Evolutionary conservation across 2,329 filamentous ascomycete genomes (phyloP).

Genomic region (Sporothrix pseudoabietina): DNA sequence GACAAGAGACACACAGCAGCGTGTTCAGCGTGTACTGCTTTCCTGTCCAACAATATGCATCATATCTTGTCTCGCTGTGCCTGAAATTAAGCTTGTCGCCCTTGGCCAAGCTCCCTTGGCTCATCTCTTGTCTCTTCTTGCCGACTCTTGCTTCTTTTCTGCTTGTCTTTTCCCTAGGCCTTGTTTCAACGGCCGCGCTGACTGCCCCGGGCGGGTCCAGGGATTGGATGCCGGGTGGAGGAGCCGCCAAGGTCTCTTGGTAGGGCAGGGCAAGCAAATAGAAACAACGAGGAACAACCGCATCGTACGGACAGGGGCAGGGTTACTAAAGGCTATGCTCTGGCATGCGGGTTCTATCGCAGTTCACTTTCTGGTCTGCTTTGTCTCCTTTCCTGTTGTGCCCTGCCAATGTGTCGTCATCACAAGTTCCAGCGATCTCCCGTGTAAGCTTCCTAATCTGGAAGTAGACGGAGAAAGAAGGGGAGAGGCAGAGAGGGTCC

Average conservation of each 20-base stretch:
- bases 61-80: neutral
- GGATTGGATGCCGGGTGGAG: conserved; percentile 5
- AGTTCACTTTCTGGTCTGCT: neutral
- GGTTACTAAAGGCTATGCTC: neutral
- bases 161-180: neutral
- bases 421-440: neutral
- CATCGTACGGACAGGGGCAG: neutral
- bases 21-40: neutral
- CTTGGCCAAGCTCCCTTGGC: conserved; percentile 5
- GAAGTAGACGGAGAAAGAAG: conserved; percentile 1
- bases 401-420: conserved; percentile 23
- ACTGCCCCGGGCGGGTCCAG: neutral
- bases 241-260: neutral
- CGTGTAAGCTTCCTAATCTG: conserved; percentile 16
- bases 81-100: conserved; percentile 19
- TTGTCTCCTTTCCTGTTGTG: neutral
- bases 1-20: conserved; percentile 2
- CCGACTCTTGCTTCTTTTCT: neutral
- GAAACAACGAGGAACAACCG: neutral
- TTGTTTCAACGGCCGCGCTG: conserved; percentile 16
- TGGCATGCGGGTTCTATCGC: conserved; percentile 17
- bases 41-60: neutral
- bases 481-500: neutral
- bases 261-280: neutral
- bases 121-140: neutral